Percentiles rank a stretch among this genome's conserved stretches.
Evolutionary conservation across 169 alveolate genomes (phyloP).

Genomic region (Cryptosporidium xiaoi): DNA sequence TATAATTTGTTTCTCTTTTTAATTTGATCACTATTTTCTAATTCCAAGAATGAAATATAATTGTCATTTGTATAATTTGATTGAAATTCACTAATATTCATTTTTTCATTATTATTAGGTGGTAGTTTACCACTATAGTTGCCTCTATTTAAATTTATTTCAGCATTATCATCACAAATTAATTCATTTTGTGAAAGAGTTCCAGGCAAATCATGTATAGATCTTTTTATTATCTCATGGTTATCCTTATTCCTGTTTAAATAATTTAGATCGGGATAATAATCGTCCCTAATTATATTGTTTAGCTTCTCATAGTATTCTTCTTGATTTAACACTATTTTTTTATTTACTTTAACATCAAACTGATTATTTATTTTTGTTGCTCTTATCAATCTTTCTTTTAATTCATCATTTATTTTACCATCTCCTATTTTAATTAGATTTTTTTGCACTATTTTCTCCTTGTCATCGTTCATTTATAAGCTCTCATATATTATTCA

Average conservation of each 20-base stretch:
- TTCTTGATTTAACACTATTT: not conserved
- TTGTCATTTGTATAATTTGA: constrained; percentile 26
- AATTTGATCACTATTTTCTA: not conserved
- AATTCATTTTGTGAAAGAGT: constrained; percentile 24
- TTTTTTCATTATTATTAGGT: not conserved
- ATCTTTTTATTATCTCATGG: not conserved
- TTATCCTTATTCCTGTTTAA: constrained; percentile 16
- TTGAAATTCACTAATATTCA: constrained; percentile 42
- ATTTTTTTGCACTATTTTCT: not conserved
- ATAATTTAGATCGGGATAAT: constrained; percentile 53
- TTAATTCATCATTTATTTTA: not conserved
- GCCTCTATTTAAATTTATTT: not conserved
- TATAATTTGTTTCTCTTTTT: constrained; percentile 1
- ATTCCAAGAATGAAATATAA: constrained; percentile 5
- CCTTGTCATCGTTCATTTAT: constrained; percentile 10
- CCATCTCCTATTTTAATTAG: not conserved
- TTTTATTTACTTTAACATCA: not conserved
- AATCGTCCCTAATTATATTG: constrained; percentile 17
- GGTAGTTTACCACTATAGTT: not conserved
- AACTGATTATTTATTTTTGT: constrained; percentile 29
- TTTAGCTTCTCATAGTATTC: not conserved
- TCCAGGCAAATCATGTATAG: constrained; percentile 46
- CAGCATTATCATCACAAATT: not conserved
- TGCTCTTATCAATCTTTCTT: constrained; percentile 33
- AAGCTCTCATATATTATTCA: not conserved